phyloP scores from a whole-genome alignment of 495 filamentous ascomycete species.

The Saxispiralis lemnorum region DNA sequence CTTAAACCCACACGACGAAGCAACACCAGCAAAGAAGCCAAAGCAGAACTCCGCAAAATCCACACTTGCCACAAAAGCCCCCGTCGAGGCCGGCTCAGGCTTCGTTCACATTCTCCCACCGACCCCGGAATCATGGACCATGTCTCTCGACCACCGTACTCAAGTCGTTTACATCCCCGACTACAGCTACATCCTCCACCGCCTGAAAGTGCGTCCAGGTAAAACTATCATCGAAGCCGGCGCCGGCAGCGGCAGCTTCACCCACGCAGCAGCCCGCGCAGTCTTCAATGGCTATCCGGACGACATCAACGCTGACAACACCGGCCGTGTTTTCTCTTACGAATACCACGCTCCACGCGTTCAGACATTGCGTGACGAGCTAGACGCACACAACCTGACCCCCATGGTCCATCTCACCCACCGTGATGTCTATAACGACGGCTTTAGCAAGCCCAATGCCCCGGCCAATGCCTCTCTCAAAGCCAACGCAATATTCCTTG shows the following conservation, averaged over 20 bases:
- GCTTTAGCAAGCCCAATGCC: constrained; percentile 42
- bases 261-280: constrained; percentile 72
- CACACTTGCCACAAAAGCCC: constrained; percentile 8
- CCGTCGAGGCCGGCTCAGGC: constrained; percentile 52
- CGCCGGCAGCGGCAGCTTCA: constrained; percentile 87
- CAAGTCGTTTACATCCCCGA: constrained; percentile 97
- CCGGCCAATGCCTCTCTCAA: constrained; percentile 29
- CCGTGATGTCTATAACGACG: constrained; percentile 77
- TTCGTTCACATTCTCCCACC: constrained; percentile 83
- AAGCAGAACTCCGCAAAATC: constrained; percentile 17
- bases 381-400: constrained; percentile 54
- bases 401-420: constrained; percentile 64
- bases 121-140: constrained; percentile 85
- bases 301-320: constrained; percentile 20
- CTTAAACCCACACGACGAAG: neutral
- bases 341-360: constrained; percentile 76
- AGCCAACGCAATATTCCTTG: constrained; percentile 74
- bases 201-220: constrained; percentile 67
- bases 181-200: constrained; percentile 86
- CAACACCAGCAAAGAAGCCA: constrained; percentile 17
- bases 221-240: constrained; percentile 77
- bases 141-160: constrained; percentile 76
- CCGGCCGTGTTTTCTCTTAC: constrained; percentile 76
- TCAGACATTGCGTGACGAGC: constrained; percentile 52
- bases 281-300: constrained; percentile 66